A percentile compares a stretch with the other conserved stretches of the same genome.
Evolutionary conservation across 169 alveolate species (phyloP).

Genomic region (Perkinsus chesapeaki): DNA sequence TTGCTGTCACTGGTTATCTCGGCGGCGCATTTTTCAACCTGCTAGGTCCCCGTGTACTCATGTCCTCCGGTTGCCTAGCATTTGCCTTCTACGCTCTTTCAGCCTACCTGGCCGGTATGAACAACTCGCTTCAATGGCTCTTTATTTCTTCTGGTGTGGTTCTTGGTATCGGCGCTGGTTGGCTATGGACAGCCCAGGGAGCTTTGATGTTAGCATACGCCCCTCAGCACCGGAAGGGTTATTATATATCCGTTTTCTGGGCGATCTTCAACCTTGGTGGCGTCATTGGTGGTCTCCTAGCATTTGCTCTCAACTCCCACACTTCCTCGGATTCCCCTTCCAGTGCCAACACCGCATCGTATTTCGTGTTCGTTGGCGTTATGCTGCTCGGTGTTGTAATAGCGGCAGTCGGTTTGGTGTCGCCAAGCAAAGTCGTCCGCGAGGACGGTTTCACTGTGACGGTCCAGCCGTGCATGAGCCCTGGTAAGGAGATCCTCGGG

Average conservation of each 20-base stretch:
- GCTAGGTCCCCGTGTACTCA: not conserved
- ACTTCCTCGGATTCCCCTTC: not conserved
- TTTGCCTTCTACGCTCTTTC: not conserved
- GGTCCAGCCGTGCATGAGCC: not conserved
- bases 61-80: slow-evolving; percentile 3
- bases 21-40: slow-evolving; percentile 7
- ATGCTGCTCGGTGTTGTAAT: not conserved
- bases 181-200: slow-evolving; percentile 38
- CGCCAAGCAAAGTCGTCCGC: not conserved
- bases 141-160: not conserved
- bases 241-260: slow-evolving; percentile 27
- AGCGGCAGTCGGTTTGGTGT: not conserved
- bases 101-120: not conserved
- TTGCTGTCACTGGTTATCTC: not conserved
- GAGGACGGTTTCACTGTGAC: not conserved
- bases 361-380: not conserved
- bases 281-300: slow-evolving; percentile 29
- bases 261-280: slow-evolving; percentile 36
- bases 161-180: slow-evolving; percentile 29
- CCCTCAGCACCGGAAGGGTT: slow-evolving; percentile 16
- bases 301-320: slow-evolving; percentile 22
- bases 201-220: slow-evolving; percentile 32
- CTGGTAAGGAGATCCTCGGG: not conserved
- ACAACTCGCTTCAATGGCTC: not conserved
- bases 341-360: slow-evolving; percentile 8